A percentile compares a stretch with the other conserved stretches of the same genome.
Evolutionary conservation across 225 moss, liverwort and hornwort genomes (phyloP).

Genomic region (Antitrichia curtipendula): DNA sequence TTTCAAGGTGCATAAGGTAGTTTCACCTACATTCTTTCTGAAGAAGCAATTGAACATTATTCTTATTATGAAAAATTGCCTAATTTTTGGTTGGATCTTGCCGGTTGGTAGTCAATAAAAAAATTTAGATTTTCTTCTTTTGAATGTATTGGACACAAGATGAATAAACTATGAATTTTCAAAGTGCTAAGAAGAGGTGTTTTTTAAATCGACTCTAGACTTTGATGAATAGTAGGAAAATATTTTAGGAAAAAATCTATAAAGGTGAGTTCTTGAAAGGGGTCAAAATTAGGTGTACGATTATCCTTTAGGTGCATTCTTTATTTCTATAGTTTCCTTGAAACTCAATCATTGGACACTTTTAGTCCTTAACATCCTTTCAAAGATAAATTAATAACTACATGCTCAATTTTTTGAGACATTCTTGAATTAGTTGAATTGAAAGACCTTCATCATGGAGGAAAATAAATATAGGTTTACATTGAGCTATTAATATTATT

Average conservation of each 20-base stretch:
- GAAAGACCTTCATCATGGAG: too few relatives aligned
- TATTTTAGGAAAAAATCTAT: not conserved
- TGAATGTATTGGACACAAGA: accelerated
- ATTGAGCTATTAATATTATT: not conserved
- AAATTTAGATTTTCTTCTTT: accelerated
- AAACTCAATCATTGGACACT: accelerated
- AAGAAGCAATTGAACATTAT: not conserved
- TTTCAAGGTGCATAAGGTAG: accelerated
- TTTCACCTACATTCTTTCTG: accelerated
- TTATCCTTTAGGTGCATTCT: accelerated
- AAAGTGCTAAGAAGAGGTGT: accelerated
- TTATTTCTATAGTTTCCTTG: not conserved
- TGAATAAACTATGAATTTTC: too few relatives aligned
- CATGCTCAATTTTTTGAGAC: accelerated
- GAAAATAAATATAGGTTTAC: too few relatives aligned
- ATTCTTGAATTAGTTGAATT: not conserved
- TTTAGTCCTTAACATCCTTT: not conserved
- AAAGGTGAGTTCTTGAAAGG: not conserved
- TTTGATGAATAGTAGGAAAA: accelerated
- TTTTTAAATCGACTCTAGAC: accelerated
- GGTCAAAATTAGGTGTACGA: not conserved
- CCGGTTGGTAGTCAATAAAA: accelerated
- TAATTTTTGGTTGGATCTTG: not conserved
- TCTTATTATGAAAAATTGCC: not conserved
- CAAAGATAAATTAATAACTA: not conserved